Evolutionary conservation across 2,329 filamentous ascomycete species (phyloP), one percentile per base, ranked within the genome.

Genomic region (Epichloe glyceriae): DNA sequence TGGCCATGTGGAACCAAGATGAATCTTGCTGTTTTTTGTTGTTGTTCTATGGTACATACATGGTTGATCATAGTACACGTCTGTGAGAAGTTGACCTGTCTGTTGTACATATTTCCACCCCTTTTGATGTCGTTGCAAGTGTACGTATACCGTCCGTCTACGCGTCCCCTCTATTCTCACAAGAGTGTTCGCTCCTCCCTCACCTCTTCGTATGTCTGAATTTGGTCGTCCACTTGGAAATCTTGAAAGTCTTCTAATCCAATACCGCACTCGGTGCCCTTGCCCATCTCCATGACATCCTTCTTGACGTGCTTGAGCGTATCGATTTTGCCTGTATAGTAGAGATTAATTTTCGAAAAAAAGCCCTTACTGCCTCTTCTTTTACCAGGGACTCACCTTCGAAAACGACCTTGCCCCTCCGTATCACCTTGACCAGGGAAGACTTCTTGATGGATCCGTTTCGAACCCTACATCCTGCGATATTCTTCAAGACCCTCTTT

Each of bases 251-350:
- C 77, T 3, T 85, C 81, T 61, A 98, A 91, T 49, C 80, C 82
- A 57, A 98, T 83, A 57, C 93, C 93, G 61, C 93, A 98, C 68
- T 98, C 93, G n/a, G 78, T 80, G 52, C 89, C 90, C 69, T 95
- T 97, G 60, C 82, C 82, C 82, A 95, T 93, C 62, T 95, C 88
- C 44, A 74, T 73, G 33, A 93, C 86, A 57, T 96, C 88, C 65
- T 94, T 94, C 75, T 97, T 96, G 65, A 86, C 81, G 61, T 94
- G 86, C 71, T 93, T 96, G 52, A 98, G 79, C 1, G 87, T 87
- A 17, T 80, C 76, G 42, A 97, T 79, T 48, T 76, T 76, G 57
- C 90, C 91, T 95, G 52, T 30, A 51, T 26, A 15, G 20, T 34
- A 0, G 40, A 41, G 3, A 15, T 42, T 20, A 50, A 50, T 61